A percentile compares a stretch with the other conserved stretches of the same genome.
These are phyloP conservation scores for Tephrocybe sp. DNA, from an alignment of 768 basidiomycete genomes.

Conservation along the genomic window DNA sequence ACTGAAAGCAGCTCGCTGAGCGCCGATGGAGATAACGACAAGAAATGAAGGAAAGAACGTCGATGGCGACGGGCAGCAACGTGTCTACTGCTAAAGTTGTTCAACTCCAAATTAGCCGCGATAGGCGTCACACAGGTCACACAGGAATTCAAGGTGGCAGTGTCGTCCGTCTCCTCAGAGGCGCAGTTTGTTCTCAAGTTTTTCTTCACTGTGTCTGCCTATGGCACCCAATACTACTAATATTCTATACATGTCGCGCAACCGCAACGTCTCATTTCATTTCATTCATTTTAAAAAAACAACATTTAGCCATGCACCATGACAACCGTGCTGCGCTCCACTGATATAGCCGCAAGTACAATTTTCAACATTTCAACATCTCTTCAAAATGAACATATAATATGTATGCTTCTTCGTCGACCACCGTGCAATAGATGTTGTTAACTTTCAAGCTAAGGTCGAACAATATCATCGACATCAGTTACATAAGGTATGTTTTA, in stretches of 20 bases:
- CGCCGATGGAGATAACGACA: conserved; percentile 14
- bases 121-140: conserved; percentile 13
- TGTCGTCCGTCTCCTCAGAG: too few relatives aligned
- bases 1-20: conserved; percentile 25
- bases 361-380: too few relatives aligned
- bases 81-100: conserved; percentile 10
- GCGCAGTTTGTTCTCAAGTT: neutral
- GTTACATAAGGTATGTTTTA: too few relatives aligned
- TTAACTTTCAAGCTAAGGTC: too few relatives aligned
- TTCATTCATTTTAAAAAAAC: neutral
- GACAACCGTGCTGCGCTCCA: conserved; percentile 1
- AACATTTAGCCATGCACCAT: neutral
- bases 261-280: neutral
- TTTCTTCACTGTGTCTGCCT: too few relatives aligned
- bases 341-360: too few relatives aligned
- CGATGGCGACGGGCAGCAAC: conserved; percentile 15
- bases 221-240: too few relatives aligned
- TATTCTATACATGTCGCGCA: too few relatives aligned
- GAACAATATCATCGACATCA: too few relatives aligned
- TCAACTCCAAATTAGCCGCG: conserved; percentile 1
- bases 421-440: too few relatives aligned
- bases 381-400: too few relatives aligned
- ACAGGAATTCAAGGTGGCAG: conserved; percentile 4
- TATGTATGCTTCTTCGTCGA: too few relatives aligned
- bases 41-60: conserved; percentile 17